Evolutionary conservation across 2,329 filamentous ascomycete genomes (phyloP), one percentile per base, ranked within the genome.

Genomic region (Diaporthe vexans): DNA sequence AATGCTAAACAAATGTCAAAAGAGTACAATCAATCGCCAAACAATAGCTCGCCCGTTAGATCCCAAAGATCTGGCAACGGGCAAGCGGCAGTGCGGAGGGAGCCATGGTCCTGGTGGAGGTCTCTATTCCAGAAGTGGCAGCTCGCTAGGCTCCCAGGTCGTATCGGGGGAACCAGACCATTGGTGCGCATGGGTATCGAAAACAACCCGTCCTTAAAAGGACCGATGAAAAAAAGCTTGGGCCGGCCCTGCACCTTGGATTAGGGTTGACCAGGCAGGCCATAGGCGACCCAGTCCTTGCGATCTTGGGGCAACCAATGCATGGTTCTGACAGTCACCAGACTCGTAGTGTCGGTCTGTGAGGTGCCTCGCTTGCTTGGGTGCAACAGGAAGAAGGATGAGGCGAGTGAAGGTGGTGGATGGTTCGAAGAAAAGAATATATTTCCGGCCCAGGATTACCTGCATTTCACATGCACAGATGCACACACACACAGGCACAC

Each of bases 41-140:
- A 24, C 21, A 24, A 15, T 52, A 51, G 48, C n/a, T 13, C 21
- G 37, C 19, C 35, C 37, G 13, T 48, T 48, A 48, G 35, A n/a
- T 40, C 13, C 61, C 26, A 17, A 24, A 52, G 43, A 59, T 57
- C 68, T 71, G 37, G 68, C n/a, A 59, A n/a, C 17, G 8, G 46
- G 46, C 46, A 46, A 48, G 29, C 19, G 29, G 35, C 67, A 35
- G 37, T 24, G 24, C 51, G 57, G 21, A 40, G 21, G 40, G 40
- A 71, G 63, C 51, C 69, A 37, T 59, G 51, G 43, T 37, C 1
- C 13, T 37, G 52, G 40, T 40, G 54, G 69, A 35, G 54, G 57
- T 61, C 69, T 61, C 69, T 61, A 71, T 61, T 58, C 69, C 69
- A 21, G 33, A 68, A 40, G 48, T 68, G 63, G 63, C 63, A 68